Evolutionary conservation across 225 moss, liverwort and hornwort species (phyloP).

Genomic region (Polytrichum commune): DNA sequence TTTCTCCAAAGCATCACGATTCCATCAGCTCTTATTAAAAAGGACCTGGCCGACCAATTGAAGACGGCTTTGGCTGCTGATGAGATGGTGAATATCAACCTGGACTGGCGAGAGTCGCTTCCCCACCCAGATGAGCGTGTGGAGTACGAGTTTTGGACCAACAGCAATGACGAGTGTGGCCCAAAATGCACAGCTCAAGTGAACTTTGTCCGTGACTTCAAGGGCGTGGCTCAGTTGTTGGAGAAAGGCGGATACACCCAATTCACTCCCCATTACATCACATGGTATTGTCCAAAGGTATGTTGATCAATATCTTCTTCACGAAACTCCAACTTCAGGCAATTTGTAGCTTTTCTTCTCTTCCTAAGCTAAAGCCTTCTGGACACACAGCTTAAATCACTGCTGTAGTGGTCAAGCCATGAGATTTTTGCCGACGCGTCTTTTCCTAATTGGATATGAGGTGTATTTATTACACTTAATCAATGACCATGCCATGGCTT

Average conservation of each 20-base stretch:
- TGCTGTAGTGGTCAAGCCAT: neutral
- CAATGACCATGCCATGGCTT: too few relatives aligned
- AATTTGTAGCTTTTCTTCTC: neutral
- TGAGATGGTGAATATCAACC: slow-evolving; percentile 55
- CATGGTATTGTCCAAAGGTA: slow-evolving; percentile 83
- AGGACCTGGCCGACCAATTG: slow-evolving; percentile 49
- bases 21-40: slow-evolving; percentile 68
- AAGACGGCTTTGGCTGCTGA: slow-evolving; percentile 41
- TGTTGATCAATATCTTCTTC: neutral
- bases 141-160: slow-evolving; percentile 91
- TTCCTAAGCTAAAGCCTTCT: neutral
- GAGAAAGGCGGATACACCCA: slow-evolving; percentile 69
- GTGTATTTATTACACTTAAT: neutral
- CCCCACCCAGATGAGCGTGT: slow-evolving; percentile 87
- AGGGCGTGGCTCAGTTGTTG: slow-evolving; percentile 73
- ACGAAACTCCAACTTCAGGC: neutral
- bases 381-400: neutral
- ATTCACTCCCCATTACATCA: slow-evolving; percentile 89
- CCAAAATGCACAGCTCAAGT: slow-evolving; percentile 77
- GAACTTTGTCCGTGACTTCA: slow-evolving; percentile 69
- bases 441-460: neutral
- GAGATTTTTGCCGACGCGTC: neutral
- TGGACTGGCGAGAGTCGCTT: slow-evolving; percentile 85
- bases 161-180: slow-evolving; percentile 89
- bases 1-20: slow-evolving; percentile 71